Base-by-base conservation (phyloP, 2,329 filamentous ascomycete genomes). In the Monilinia polystroma region DNA sequence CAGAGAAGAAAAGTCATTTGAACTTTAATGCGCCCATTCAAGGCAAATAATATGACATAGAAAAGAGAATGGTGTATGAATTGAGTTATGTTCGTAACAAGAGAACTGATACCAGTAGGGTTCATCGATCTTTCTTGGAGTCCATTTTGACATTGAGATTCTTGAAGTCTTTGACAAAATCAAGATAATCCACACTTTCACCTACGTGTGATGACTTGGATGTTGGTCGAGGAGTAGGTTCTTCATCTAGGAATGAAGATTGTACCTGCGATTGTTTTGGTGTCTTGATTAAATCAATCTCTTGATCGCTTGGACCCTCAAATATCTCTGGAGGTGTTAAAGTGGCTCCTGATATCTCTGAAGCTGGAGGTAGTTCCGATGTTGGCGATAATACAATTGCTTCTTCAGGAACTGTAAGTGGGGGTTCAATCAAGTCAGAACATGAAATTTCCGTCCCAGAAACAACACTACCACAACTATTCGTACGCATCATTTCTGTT, bases 401-500 rank as follows among this genome's bases (percentile, higher is more conserved):
- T 14, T 64, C 62, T 35, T 75, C 74, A 2, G 43, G 63, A 6
- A 74, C 72, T 2, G 74, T 75, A 51, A 73, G 73, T 18, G 74
- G 73, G 32, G 68, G 72, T 23, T 72, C 71, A 47, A 75, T 64
- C 5, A 10, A 32, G 26, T 56, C 62, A n/a, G 62, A 45, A 45
- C 38, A 57, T 20, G 35, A 14, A 23, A 62, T n/a, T 55, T 51
- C 67, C 32, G 73, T 74, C 10, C 68, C 71, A 18, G 75, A 76
- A 7, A 77, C 73, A 47, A 91, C 85, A 74, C 93, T 97, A 59
- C 96, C 94, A 73, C 94, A 90, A 75, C 92, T 97, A 77, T 97
- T 96, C 26, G 94, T 96, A 58, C 94, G 88, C 92, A 97, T 94
- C 94, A 98, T 97, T 78, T 98, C 94, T 60, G 93, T 95, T 1